A percentile compares a stretch with the other conserved stretches of the same genome.
Evolutionary conservation across 208 protist species (phyloP).

Genomic region (Acanthamoeba royreba): DNA sequence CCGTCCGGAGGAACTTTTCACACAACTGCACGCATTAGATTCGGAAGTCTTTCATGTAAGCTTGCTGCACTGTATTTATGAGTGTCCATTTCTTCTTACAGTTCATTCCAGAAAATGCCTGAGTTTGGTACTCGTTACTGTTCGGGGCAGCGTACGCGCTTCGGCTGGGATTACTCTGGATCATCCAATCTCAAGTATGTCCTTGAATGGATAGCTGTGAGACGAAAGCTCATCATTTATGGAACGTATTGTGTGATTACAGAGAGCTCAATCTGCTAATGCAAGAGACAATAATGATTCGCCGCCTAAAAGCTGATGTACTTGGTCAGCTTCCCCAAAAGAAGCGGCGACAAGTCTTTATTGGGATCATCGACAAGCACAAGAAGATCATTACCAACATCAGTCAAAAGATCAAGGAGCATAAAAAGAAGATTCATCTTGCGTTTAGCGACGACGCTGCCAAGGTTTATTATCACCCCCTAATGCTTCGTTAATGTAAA

Average conservation of each 20-base stretch:
- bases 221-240: not conserved
- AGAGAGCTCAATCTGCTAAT: constrained; percentile 91
- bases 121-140: constrained; percentile 93
- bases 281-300: constrained; percentile 87
- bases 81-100: not conserved
- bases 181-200: constrained; percentile 47
- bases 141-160: constrained; percentile 72
- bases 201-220: not conserved
- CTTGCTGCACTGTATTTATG: too few species aligned
- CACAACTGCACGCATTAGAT: constrained; percentile 87
- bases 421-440: not conserved
- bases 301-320: constrained; percentile 90
- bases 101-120: not conserved
- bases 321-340: constrained; percentile 81
- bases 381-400: not conserved
- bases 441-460: not conserved
- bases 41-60: not conserved
- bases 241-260: constrained; percentile 67
- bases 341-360: constrained; percentile 49
- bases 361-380: constrained; percentile 10
- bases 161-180: constrained; percentile 57
- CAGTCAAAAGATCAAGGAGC: not conserved
- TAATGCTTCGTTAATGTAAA: not conserved
- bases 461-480: not conserved
- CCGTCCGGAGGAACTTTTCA: constrained; percentile 93